phyloP scores from a whole-genome alignment of 2,329 filamentous ascomycete species.

The Rutstroemia sydowiana region DNA sequence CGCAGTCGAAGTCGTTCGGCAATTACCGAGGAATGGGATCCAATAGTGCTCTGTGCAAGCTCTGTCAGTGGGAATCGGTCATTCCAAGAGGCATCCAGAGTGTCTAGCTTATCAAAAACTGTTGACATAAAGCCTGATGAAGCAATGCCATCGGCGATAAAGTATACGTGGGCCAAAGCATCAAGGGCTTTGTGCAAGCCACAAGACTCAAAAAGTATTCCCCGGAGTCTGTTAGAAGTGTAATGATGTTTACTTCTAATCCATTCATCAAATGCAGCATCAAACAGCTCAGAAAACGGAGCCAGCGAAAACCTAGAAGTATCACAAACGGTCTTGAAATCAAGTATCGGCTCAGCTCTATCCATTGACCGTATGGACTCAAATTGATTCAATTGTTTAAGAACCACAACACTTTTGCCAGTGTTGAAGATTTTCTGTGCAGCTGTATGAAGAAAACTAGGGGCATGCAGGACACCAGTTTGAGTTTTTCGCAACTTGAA shows the following conservation, averaged over 20 bases:
- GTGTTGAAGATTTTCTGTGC: slow-evolving; percentile 72
- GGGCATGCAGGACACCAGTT: slow-evolving; percentile 57
- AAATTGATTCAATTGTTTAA: slow-evolving; percentile 62
- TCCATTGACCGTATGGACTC: slow-evolving; percentile 30
- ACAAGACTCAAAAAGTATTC: slow-evolving; percentile 61
- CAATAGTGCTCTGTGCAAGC: slow-evolving; percentile 65
- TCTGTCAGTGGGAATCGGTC: slow-evolving; percentile 78
- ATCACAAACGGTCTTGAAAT: slow-evolving; percentile 50
- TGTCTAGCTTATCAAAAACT: slow-evolving; percentile 70
- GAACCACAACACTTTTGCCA: slow-evolving; percentile 79
- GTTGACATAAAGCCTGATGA: slow-evolving; percentile 58
- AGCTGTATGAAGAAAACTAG: slow-evolving; percentile 65
- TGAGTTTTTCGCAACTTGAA: slow-evolving; percentile 59
- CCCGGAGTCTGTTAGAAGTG: slow-evolving; percentile 58
- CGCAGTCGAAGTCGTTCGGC: slow-evolving; percentile 55
- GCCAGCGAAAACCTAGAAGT: slow-evolving; percentile 40
- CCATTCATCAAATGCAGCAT: slow-evolving; percentile 64
- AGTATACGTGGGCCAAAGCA: slow-evolving; percentile 64
- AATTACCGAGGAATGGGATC: slow-evolving; percentile 44
- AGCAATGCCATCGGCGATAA: slow-evolving; percentile 66
- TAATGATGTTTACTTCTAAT: slow-evolving; percentile 67
- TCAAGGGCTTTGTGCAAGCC: slow-evolving; percentile 58
- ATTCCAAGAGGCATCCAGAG: slow-evolving; percentile 55
- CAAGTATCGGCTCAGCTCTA: slow-evolving; percentile 40
- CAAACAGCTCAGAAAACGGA: slow-evolving; percentile 70